These are phyloP conservation scores for Collybia sp. DNA, from an alignment of 768 basidiomycete species.

Conservation along the genomic window DNA sequence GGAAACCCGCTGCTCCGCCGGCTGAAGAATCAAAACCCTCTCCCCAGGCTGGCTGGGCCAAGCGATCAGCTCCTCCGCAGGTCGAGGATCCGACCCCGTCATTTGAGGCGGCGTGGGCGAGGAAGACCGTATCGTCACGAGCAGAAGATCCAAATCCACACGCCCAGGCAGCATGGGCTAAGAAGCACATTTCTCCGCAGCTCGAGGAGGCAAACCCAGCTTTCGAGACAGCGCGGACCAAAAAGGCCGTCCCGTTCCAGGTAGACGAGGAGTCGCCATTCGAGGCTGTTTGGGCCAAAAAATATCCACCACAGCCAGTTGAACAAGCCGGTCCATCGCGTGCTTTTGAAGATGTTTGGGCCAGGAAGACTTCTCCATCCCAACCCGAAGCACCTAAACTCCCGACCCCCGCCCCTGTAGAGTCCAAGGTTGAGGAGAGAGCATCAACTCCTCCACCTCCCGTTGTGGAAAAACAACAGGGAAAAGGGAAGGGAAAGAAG, in stretches of 20 bases:
- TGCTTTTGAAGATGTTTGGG: not conserved
- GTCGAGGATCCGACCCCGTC: not conserved
- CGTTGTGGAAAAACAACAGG: too few species aligned
- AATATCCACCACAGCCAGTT: not conserved
- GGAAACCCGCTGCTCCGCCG: too few species aligned
- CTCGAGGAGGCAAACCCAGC: not conserved
- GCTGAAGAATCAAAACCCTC: not conserved
- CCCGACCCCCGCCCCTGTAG: not conserved
- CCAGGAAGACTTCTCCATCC: not conserved
- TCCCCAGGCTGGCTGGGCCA: not conserved
- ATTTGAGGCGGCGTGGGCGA: not conserved
- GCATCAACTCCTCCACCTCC: too few species aligned
- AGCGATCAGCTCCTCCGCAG: not conserved
- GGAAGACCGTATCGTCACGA: not conserved
- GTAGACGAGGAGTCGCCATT: not conserved
- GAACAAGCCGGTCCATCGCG: slow-evolving; percentile 1
- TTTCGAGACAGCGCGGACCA: not conserved
- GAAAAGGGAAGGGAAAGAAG: too few species aligned
- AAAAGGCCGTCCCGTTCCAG: not conserved
- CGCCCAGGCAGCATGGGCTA: not conserved
- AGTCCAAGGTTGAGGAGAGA: not conserved
- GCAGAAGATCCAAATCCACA: not conserved
- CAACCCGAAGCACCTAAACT: not conserved
- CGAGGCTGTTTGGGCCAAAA: too few species aligned
- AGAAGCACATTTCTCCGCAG: not conserved